phyloP scores from a whole-genome alignment of 1,284 basidiomycete species.

The Sanghuangporus weigelae region DNA sequence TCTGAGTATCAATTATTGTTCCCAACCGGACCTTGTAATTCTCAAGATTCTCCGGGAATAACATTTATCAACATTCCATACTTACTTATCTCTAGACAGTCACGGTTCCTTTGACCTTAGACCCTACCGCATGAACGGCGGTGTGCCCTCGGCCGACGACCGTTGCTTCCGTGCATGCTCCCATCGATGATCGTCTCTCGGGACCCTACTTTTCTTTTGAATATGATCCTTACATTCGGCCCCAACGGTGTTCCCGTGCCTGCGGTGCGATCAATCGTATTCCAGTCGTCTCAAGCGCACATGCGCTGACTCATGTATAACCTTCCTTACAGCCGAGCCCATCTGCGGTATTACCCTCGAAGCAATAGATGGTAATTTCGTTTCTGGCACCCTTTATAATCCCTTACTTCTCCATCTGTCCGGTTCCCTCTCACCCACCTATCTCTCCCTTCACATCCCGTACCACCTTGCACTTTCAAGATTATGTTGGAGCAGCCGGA shows the following conservation, averaged over 20 bases:
- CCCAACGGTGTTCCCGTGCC: neutral
- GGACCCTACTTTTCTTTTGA: neutral
- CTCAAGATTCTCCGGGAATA: neutral
- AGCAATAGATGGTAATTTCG: neutral
- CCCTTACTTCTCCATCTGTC: neutral
- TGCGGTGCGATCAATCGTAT: neutral
- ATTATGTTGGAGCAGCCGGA: slow-evolving; percentile 17
- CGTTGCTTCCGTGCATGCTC: neutral
- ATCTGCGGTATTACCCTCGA: neutral
- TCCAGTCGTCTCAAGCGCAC: neutral
- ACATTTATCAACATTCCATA: neutral
- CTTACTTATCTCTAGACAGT: no score
- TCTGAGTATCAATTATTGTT: neutral
- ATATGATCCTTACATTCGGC: neutral
- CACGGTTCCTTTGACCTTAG: neutral
- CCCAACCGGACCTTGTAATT: neutral
- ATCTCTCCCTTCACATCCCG: neutral
- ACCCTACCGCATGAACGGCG: neutral
- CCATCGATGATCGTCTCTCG: slow-evolving; percentile 1
- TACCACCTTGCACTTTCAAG: neutral
- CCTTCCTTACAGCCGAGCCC: neutral
- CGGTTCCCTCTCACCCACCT: neutral
- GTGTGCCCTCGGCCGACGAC: slow-evolving; percentile 2
- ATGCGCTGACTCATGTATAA: neutral
- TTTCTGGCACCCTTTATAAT: slow-evolving; percentile 6